Evolutionary conservation across 495 filamentous ascomycete genomes (phyloP).

Genomic region (Glarea lozoyensis): DNA sequence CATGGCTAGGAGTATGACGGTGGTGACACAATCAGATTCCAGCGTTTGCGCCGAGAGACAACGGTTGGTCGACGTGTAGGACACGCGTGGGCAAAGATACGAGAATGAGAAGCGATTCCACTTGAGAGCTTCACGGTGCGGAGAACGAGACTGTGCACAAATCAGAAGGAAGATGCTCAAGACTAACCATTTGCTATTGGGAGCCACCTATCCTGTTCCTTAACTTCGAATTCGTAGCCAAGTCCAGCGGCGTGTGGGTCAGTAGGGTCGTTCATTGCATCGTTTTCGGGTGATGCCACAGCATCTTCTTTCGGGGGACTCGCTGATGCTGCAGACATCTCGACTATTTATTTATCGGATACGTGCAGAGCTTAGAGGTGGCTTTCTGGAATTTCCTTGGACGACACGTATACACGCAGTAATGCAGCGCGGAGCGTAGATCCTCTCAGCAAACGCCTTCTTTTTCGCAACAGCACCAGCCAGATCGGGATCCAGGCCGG

Average conservation of each 20-base stretch:
- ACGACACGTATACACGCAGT: constrained; percentile 13
- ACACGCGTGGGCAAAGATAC: constrained; percentile 19
- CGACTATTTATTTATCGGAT: constrained; percentile 53
- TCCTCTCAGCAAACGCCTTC: constrained; percentile 15
- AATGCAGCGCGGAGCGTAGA: constrained; percentile 12
- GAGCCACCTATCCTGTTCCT: constrained; percentile 99
- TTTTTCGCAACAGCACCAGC: constrained; percentile 10
- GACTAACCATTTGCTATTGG: constrained; percentile 99
- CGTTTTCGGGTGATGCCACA: constrained; percentile 73
- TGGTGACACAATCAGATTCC: constrained; percentile 20
- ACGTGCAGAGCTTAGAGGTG: constrained; percentile 50
- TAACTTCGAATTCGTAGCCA: constrained; percentile 95
- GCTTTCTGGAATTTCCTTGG: constrained; percentile 43
- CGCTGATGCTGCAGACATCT: constrained; percentile 69
- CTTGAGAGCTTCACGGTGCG: constrained; percentile 34
- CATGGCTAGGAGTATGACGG: constrained; percentile 29
- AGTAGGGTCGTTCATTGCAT: constrained; percentile 47
- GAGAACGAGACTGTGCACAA: constrained; percentile 39
- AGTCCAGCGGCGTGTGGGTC: constrained; percentile 49
- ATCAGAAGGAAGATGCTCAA: constrained; percentile 33
- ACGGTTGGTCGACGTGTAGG: constrained; percentile 20
- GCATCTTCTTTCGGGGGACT: constrained; percentile 81
- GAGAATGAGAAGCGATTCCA: constrained; percentile 35
- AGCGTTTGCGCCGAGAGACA: constrained; percentile 21
- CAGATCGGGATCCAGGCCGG: constrained; percentile 8